Evolutionary conservation across 768 basidiomycete genomes (phyloP).

Genomic region (Suillus sp.): DNA sequence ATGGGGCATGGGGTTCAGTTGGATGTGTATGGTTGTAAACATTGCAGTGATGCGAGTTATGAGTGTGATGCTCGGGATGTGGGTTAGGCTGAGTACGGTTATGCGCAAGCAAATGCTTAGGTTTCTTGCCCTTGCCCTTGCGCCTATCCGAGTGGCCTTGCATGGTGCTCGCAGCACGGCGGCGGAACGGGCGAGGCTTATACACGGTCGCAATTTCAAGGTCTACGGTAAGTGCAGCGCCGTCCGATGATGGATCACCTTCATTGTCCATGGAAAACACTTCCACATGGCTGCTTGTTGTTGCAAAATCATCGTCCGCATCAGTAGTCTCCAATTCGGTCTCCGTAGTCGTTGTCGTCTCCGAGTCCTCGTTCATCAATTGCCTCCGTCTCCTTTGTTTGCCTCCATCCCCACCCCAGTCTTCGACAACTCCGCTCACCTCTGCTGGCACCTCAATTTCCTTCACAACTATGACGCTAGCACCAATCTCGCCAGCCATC

Average conservation of each 20-base stretch:
- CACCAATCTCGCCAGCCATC: slow-evolving; percentile 95
- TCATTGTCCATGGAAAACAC: slow-evolving; percentile 53
- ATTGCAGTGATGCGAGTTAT: slow-evolving; percentile 7
- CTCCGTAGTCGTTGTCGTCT: slow-evolving; percentile 41
- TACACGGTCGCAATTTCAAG: slow-evolving; percentile 73
- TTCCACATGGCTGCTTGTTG: slow-evolving; percentile 27
- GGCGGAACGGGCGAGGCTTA: slow-evolving; percentile 70
- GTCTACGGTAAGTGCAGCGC: slow-evolving; percentile 45
- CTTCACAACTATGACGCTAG: slow-evolving; percentile 87
- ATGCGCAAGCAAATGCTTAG: slow-evolving; percentile 29
- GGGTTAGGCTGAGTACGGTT: slow-evolving; percentile 23
- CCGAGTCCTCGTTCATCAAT: slow-evolving; percentile 28
- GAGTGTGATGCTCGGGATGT: slow-evolving; percentile 2
- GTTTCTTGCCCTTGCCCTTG: slow-evolving; percentile 33
- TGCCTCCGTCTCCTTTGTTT: slow-evolving; percentile 36
- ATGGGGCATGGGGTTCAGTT: background rate
- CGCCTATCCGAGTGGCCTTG: slow-evolving; percentile 15
- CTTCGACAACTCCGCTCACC: slow-evolving; percentile 40
- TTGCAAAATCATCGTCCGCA: slow-evolving; percentile 30
- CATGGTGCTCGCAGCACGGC: slow-evolving; percentile 33
- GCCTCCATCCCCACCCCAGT: slow-evolving; percentile 35
- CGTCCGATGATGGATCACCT: slow-evolving; percentile 37
- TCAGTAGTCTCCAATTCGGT: slow-evolving; percentile 41
- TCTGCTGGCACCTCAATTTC: slow-evolving; percentile 77
- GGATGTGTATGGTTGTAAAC: background rate